Percentiles rank a stretch among this genome's conserved stretches.
phyloP scores from a whole-genome alignment of 2,329 filamentous ascomycete species.

The Saccharata proteae region DNA sequence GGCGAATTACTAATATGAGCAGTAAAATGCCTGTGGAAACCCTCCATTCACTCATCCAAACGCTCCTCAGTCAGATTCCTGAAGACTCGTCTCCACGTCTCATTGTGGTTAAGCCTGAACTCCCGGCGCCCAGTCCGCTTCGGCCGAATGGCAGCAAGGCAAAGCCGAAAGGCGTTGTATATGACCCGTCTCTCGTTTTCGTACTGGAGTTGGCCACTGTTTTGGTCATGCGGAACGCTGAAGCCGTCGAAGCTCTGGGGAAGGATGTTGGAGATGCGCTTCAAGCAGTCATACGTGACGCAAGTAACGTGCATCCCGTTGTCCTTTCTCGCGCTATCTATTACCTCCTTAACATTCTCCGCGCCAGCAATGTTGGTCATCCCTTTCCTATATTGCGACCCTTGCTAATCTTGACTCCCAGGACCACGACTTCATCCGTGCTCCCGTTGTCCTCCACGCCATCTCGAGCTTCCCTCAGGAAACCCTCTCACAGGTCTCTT shows the following conservation, averaged over 20 bases:
- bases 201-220: slow-evolving; percentile 84
- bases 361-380: slow-evolving; percentile 52
- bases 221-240: slow-evolving; percentile 61
- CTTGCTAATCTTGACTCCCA: too few species aligned
- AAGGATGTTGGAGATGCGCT: slow-evolving; percentile 69
- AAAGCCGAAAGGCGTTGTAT: slow-evolving; percentile 47
- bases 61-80: slow-evolving; percentile 72
- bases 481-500: slow-evolving; percentile 61
- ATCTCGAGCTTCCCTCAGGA: slow-evolving; percentile 80
- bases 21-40: slow-evolving; percentile 51
- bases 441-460: slow-evolving; percentile 80
- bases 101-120: slow-evolving; percentile 82
- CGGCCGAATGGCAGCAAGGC: slow-evolving; percentile 48
- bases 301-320: slow-evolving; percentile 67
- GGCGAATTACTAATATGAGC: slow-evolving; percentile 5
- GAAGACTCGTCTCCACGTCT: slow-evolving; percentile 71
- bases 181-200: slow-evolving; percentile 80
- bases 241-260: slow-evolving; percentile 60
- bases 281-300: slow-evolving; percentile 71
- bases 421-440: slow-evolving; percentile 84
- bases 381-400: slow-evolving; percentile 5
- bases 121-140: slow-evolving; percentile 48
- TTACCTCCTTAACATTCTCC: slow-evolving; percentile 72
- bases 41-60: slow-evolving; percentile 52
- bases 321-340: slow-evolving; percentile 73